Evolutionary conservation across 2,329 filamentous ascomycete genomes (phyloP).

Genomic region (Emergomyces pasteurianus): DNA sequence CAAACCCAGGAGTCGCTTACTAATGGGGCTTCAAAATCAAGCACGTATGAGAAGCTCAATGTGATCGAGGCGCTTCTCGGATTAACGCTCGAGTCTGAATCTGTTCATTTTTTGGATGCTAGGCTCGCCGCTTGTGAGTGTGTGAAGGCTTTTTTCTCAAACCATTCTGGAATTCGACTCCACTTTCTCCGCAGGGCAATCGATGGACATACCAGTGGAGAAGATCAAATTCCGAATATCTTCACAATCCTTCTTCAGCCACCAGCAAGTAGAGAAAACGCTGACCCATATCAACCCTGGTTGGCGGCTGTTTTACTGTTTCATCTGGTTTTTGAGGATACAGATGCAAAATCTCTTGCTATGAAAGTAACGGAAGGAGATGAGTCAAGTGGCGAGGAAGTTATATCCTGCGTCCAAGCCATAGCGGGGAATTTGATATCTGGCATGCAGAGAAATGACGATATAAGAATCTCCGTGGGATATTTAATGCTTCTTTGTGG

Average conservation of each 20-base stretch:
- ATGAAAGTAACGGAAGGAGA: slow-evolving; percentile 83
- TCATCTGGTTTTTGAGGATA: slow-evolving; percentile 71
- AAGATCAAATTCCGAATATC: slow-evolving; percentile 78
- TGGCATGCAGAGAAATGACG: slow-evolving; percentile 61
- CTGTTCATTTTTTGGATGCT: slow-evolving; percentile 60
- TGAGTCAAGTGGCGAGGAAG: slow-evolving; percentile 78
- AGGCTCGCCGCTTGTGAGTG: slow-evolving; percentile 79
- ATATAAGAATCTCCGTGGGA: slow-evolving; percentile 67
- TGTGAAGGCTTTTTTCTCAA: slow-evolving; percentile 81
- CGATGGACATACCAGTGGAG: slow-evolving; percentile 65
- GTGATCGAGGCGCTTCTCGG: slow-evolving; percentile 91
- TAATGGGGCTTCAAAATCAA: slow-evolving; percentile 28
- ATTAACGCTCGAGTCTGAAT: slow-evolving; percentile 57
- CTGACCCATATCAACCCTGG: slow-evolving; percentile 80
- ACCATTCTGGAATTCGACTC: slow-evolving; percentile 65
- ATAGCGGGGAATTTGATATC: slow-evolving; percentile 76
- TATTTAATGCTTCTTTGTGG: slow-evolving; percentile 81
- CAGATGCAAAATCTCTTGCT: slow-evolving; percentile 64
- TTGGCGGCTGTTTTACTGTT: slow-evolving; percentile 80
- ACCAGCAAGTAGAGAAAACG: slow-evolving; percentile 46
- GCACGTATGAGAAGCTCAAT: slow-evolving; percentile 56
- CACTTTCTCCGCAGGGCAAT: slow-evolving; percentile 86
- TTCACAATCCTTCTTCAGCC: slow-evolving; percentile 68
- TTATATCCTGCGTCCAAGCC: slow-evolving; percentile 85
- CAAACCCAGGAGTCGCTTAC: slow-evolving; percentile 18